phyloP scores from a whole-genome alignment of 176 grass and related monocot species.

The Aegilops tauschii region DNA sequence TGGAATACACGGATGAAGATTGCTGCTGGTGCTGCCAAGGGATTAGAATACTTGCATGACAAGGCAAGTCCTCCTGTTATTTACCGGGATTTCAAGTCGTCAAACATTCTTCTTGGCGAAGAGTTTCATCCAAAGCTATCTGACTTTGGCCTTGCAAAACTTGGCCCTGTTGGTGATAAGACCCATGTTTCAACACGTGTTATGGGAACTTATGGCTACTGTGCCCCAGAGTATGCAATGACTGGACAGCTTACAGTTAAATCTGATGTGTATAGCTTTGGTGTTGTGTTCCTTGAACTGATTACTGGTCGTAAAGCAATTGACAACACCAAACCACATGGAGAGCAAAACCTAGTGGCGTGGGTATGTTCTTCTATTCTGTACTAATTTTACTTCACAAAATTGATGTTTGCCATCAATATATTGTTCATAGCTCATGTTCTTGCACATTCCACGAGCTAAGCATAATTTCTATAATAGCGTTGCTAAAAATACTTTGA shows the following conservation, averaged over 20 bases:
- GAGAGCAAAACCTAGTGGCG: constrained; percentile 84
- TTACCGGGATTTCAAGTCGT: constrained; percentile 93
- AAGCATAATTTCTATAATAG: neutral
- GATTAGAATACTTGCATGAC: constrained; percentile 89
- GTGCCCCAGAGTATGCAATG: constrained; percentile 94
- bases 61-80: constrained; percentile 85
- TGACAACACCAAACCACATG: constrained; percentile 65
- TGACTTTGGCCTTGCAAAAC: constrained; percentile 88
- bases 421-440: neutral
- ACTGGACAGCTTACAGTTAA: constrained; percentile 88
- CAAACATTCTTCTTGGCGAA: constrained; percentile 84
- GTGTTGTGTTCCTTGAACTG: constrained; percentile 89
- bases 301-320: constrained; percentile 92
- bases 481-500: neutral
- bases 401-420: neutral
- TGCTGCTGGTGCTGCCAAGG: constrained; percentile 86
- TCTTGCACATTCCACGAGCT: neutral
- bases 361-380: constrained; percentile 62
- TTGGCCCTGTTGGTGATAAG: constrained; percentile 90
- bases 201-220: constrained; percentile 94
- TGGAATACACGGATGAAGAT: constrained; percentile 96
- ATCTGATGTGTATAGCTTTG: constrained; percentile 92
- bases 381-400: constrained; percentile 22
- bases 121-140: constrained; percentile 81
- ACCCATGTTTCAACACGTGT: constrained; percentile 92